These are phyloP conservation scores for Pseudofabraea citricarpa DNA, from an alignment of 2,329 filamentous ascomycete species.

Conservation along the genomic window DNA sequence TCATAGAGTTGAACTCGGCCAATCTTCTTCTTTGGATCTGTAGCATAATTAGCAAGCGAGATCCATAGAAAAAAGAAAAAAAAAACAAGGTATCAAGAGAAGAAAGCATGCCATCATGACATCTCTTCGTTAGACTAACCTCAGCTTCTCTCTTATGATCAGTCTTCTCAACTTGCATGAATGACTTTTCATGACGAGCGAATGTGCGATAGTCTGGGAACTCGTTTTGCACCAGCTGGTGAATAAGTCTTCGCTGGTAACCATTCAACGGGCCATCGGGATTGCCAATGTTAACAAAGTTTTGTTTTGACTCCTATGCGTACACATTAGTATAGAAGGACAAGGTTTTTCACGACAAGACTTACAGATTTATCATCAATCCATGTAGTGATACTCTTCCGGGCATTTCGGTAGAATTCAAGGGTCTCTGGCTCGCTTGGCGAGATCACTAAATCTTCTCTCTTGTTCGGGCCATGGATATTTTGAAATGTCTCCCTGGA, in stretches of 20 bases:
- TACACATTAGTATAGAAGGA: neutral
- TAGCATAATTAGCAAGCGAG: neutral
- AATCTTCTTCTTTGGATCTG: slow-evolving; percentile 14
- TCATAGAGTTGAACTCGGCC: slow-evolving; percentile 9
- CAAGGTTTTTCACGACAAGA: too few relatives aligned
- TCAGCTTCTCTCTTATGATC: slow-evolving; percentile 18
- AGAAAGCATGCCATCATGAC: neutral
- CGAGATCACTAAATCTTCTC: slow-evolving; percentile 17
- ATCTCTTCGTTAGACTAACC: slow-evolving; percentile 10
- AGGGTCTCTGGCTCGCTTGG: slow-evolving; percentile 16
- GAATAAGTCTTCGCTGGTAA: slow-evolving; percentile 60
- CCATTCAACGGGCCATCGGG: slow-evolving; percentile 39
- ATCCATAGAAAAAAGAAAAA: neutral
- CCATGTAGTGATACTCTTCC: slow-evolving; percentile 22
- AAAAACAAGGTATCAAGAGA: neutral
- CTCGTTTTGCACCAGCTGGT: slow-evolving; percentile 61
- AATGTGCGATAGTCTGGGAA: slow-evolving; percentile 35
- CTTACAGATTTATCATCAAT: slow-evolving; percentile 6
- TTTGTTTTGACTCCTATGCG: slow-evolving; percentile 14
- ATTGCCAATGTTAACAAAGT: slow-evolving; percentile 41
- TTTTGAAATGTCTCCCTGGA: slow-evolving; percentile 25
- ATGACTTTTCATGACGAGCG: slow-evolving; percentile 17
- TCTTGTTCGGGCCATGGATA: slow-evolving; percentile 8
- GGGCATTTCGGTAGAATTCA: slow-evolving; percentile 18
- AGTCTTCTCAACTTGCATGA: slow-evolving; percentile 26